Evolutionary conservation across 1,284 basidiomycete genomes (phyloP).

Genomic region (Rhizoctonia solani): DNA sequence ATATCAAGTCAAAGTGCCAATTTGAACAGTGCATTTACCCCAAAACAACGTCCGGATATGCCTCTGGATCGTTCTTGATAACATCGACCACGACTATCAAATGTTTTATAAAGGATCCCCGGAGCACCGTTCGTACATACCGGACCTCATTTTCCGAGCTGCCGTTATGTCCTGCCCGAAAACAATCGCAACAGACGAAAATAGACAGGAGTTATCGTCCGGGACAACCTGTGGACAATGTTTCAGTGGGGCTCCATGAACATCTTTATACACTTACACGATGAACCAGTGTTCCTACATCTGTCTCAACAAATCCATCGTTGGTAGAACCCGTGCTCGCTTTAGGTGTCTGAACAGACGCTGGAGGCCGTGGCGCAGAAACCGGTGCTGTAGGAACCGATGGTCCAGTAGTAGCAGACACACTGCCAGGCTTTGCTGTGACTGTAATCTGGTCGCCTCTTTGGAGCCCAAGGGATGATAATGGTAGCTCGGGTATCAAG

Average conservation of each 20-base stretch:
- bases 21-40: constrained; percentile 57
- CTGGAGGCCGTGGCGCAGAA: constrained; percentile 5
- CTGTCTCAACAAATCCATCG: constrained; percentile 55
- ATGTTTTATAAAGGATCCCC: not conserved
- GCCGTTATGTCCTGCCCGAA: constrained; percentile 79
- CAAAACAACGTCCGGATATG: constrained; percentile 81
- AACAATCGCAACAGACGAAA: constrained; percentile 80
- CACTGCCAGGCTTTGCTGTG: constrained; percentile 47
- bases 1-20: constrained; percentile 20
- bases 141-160: constrained; percentile 68
- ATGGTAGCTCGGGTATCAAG: constrained; percentile 67
- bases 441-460: constrained; percentile 85
- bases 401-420: constrained; percentile 30
- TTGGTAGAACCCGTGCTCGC: constrained; percentile 40
- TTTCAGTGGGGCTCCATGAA: constrained; percentile 7
- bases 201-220: constrained; percentile 92
- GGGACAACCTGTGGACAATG: constrained; percentile 69
- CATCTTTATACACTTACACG: constrained; percentile 52
- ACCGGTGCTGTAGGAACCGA: constrained; percentile 36
- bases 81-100: constrained; percentile 76
- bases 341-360: constrained; percentile 11
- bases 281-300: constrained; percentile 69
- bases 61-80: constrained; percentile 69
- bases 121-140: constrained; percentile 38
- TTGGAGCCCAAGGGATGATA: constrained; percentile 75